Conservation (phyloP, 1,284 basidiomycete genomes). For the Fomitopsis pinicola region DNA sequence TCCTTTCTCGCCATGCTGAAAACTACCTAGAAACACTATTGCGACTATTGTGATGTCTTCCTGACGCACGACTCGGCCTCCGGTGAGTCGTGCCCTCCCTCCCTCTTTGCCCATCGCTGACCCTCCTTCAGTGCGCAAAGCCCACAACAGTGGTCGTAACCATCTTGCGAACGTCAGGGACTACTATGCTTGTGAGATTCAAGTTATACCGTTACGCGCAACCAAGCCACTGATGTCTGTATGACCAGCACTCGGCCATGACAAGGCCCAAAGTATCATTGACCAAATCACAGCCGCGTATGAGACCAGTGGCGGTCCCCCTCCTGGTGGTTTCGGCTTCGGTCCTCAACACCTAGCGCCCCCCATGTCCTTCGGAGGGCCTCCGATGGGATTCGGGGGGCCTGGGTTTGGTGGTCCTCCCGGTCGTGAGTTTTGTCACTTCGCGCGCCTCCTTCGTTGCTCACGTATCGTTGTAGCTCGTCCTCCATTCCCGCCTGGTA, state of each 20-base stretch:
- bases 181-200: conserved; percentile 87
- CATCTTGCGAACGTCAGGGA: conserved; percentile 95
- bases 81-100: conserved; percentile 39
- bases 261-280: conserved; percentile 94
- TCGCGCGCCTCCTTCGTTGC: conserved; percentile 1
- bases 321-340: conserved; percentile 79
- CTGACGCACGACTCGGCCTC: conserved; percentile 88
- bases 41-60: conserved; percentile 93
- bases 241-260: conserved; percentile 80
- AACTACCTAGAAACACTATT: conserved; percentile 70
- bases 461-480: conserved; percentile 34
- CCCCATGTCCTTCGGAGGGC: conserved; percentile 39
- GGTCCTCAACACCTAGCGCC: conserved; percentile 65
- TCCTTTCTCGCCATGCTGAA: conserved; percentile 1
- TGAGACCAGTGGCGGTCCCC: conserved; percentile 80
- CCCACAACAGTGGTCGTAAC: conserved; percentile 96
- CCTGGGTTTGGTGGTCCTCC: conserved; percentile 35
- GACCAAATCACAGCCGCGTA: conserved; percentile 94
- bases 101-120: conserved; percentile 12
- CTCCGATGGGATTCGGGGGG: conserved; percentile 45
- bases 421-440: conserved; percentile 35
- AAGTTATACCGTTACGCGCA: not conserved
- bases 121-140: conserved; percentile 77
- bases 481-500: conserved; percentile 63
- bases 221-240: conserved; percentile 11